These are phyloP conservation scores for Xylariaceae sp. DNA, from an alignment of 2,329 filamentous ascomycete species.

Conservation along the genomic window DNA sequence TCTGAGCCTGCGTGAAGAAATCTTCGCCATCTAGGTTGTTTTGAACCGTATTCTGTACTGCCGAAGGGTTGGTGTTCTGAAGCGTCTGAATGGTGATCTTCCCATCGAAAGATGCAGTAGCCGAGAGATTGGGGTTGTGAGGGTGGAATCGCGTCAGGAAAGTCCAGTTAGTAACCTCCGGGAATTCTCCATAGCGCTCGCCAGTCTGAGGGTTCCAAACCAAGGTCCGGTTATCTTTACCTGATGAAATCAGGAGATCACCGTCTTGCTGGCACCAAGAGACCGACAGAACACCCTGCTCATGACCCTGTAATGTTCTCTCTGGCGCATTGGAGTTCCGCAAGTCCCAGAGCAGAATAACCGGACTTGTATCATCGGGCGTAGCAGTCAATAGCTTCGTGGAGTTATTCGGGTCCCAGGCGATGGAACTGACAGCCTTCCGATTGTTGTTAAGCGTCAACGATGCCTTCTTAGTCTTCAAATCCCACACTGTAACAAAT, in stretches of 20 bases:
- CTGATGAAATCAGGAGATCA: conserved; percentile 86
- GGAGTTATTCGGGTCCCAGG: conserved; percentile 94
- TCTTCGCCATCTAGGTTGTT: conserved; percentile 84
- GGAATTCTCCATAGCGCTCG: conserved; percentile 85
- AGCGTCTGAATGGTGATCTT: conserved; percentile 93
- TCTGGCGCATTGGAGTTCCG: conserved; percentile 96
- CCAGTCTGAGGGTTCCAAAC: conserved; percentile 96
- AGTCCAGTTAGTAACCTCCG: conserved; percentile 98
- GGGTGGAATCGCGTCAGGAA: conserved; percentile 96
- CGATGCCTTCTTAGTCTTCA: conserved; percentile 97
- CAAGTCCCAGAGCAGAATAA: conserved; percentile 92
- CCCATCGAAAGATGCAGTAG: conserved; percentile 95
- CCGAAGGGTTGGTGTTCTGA: conserved; percentile 85
- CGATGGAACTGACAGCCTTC: conserved; percentile 92
- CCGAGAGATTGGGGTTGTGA: conserved; percentile 86
- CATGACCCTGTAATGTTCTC: conserved; percentile 84
- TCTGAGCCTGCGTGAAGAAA: conserved; percentile 93
- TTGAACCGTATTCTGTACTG: conserved; percentile 67
- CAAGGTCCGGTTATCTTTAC: conserved; percentile 94
- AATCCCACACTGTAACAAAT: conserved; percentile 97
- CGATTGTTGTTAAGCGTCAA: conserved; percentile 93
- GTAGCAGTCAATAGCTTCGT: conserved; percentile 94
- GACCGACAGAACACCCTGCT: conserved; percentile 88
- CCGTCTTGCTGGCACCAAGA: conserved; percentile 95
- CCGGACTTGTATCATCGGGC: conserved; percentile 82